Base-by-base conservation (phyloP, 306 rosid species). In the Lupinus albus region DNA sequence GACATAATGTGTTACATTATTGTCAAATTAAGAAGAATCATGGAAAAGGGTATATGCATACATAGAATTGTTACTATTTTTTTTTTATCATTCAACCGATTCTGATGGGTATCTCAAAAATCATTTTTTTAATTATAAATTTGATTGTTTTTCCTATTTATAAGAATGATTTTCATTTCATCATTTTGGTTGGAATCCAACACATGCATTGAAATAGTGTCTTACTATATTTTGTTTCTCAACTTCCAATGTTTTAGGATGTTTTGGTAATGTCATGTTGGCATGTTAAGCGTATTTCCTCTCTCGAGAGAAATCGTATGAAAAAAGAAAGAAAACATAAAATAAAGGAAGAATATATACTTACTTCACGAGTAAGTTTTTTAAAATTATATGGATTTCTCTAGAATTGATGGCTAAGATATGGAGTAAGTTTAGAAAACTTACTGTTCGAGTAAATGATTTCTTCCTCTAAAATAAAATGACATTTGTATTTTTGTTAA, bases 61-160 rank as follows among this genome's bases (percentile, higher is more conserved):
- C 28, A 54, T 62, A 38, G 36, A 46, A 35, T 66, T 47, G 44
- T 49, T 50, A 62, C 77, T 72, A 72, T 61, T 51, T 72, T 62
- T 25, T 72, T 46, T 62, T 52, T 30, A 15, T 20, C 64, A 50
- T 39, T 62, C 54, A 38, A 50, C 70, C 76, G 61, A 54, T 36
- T 72, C 41, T 14, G 4, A 1, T 38, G 76, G 62, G 10, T 21
- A 21, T 50, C 20, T 50, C 30, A 10, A 11, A 46, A 33, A 16
- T 33, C 38, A n/a, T n/a, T 69, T 6, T 57, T 66, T 45, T 58
- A 3, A n/a, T n/a, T n/a, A n/a, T n/a, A 56, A 44, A 10, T 11
- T 57, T 47, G 16, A 46, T 36, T 60, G 12, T 1, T 59, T 48
- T 61, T 52, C 28, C 77, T 72, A 62, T 61, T 72, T 51, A 25